phyloP scores from a whole-genome alignment of 2,329 filamentous ascomycete species.

The Emericellopsis atlantica region DNA sequence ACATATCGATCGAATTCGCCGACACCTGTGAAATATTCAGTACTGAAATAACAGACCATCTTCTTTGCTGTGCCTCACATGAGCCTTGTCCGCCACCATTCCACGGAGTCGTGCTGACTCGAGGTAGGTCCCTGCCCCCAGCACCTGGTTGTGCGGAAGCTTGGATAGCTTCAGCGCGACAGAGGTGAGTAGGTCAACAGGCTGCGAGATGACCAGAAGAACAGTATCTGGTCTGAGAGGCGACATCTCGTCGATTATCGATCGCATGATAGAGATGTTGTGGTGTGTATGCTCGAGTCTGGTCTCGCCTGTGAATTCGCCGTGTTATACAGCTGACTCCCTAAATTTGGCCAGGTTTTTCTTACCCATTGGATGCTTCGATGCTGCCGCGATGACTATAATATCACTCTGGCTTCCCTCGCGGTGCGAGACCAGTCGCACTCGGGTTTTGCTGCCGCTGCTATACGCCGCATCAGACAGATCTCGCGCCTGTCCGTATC shows the following conservation, averaged over 20 bases:
- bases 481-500: slow-evolving; percentile 37
- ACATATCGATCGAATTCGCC: slow-evolving; percentile 7
- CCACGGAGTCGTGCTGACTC: slow-evolving; percentile 36
- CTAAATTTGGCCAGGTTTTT: background rate
- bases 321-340: background rate
- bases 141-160: slow-evolving; percentile 32
- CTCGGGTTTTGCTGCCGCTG: slow-evolving; percentile 24
- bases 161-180: slow-evolving; percentile 32
- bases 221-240: slow-evolving; percentile 33
- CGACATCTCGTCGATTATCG: slow-evolving; percentile 32
- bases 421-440: slow-evolving; percentile 27
- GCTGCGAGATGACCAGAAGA: slow-evolving; percentile 38
- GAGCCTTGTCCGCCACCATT: slow-evolving; percentile 18
- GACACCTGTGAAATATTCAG: slow-evolving; percentile 4
- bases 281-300: slow-evolving; percentile 16
- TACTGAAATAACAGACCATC: background rate
- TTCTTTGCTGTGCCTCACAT: background rate
- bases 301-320: slow-evolving; percentile 7
- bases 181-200: slow-evolving; percentile 40
- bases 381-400: slow-evolving; percentile 39
- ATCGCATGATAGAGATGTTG: slow-evolving; percentile 32
- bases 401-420: slow-evolving; percentile 42
- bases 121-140: slow-evolving; percentile 39
- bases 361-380: slow-evolving; percentile 26
- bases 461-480: slow-evolving; percentile 36